These are phyloP conservation scores for Terfezia boudieri DNA, from an alignment of 495 filamentous ascomycete genomes.

Conservation along the genomic window DNA sequence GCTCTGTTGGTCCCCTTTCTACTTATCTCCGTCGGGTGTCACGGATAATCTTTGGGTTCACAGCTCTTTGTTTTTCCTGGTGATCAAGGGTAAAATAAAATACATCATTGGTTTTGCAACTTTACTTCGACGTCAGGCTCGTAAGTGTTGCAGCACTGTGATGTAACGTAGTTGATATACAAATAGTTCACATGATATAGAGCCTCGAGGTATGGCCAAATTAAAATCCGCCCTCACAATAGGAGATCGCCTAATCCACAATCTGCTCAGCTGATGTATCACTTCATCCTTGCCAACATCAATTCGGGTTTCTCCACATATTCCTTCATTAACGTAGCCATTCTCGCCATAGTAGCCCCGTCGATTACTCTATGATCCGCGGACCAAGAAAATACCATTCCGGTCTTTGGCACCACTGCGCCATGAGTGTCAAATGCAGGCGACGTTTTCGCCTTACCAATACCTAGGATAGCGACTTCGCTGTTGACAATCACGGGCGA, in stretches of 20 bases:
- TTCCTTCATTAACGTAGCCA: slow-evolving; percentile 52
- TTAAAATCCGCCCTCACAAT: background rate
- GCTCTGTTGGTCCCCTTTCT: no score
- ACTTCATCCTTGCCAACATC: slow-evolving; percentile 43
- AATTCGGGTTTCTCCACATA: slow-evolving; percentile 64
- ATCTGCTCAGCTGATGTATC: slow-evolving; percentile 6
- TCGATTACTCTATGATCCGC: slow-evolving; percentile 91
- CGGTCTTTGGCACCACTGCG: slow-evolving; percentile 35
- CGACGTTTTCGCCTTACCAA: slow-evolving; percentile 53
- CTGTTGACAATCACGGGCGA: slow-evolving; percentile 69
- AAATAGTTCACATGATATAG: no score
- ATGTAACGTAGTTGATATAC: no score
- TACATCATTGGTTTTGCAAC: no score
- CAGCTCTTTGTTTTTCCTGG: no score
- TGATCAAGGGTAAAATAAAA: no score
- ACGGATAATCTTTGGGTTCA: no score
- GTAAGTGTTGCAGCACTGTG: no score
- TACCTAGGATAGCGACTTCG: slow-evolving; percentile 79
- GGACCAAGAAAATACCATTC: slow-evolving; percentile 84
- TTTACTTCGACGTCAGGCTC: no score
- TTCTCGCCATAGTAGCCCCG: slow-evolving; percentile 78
- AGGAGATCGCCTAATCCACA: slow-evolving; percentile 2
- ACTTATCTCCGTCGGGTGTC: no score
- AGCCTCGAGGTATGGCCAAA: no score
- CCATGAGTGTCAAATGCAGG: slow-evolving; percentile 41